phyloP scores from a whole-genome alignment of 768 basidiomycete species.

The Boletus vermiculosoides region DNA sequence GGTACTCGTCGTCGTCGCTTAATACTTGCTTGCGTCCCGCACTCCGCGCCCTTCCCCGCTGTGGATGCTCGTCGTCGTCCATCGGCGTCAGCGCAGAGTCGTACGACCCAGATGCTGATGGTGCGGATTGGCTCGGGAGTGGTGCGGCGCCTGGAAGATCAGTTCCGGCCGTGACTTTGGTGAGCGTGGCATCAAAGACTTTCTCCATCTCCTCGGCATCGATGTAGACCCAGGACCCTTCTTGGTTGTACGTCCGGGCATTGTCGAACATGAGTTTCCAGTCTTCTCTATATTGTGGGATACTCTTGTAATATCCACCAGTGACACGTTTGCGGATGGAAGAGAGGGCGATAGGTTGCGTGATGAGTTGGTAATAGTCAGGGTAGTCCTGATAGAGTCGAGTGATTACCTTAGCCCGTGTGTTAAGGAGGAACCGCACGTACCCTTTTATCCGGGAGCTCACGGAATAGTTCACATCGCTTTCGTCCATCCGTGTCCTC shows the following conservation, averaged over 20 bases:
- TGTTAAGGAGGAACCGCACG: constrained; percentile 16
- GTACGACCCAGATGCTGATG: constrained; percentile 45
- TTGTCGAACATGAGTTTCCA: constrained; percentile 93
- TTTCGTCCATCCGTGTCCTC: constrained; percentile 73
- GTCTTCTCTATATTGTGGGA: constrained; percentile 70
- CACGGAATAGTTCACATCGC: constrained; percentile 84
- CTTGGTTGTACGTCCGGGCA: constrained; percentile 90
- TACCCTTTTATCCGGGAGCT: constrained; percentile 78
- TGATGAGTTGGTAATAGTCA: constrained; percentile 90
- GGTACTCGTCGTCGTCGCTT: constrained; percentile 63
- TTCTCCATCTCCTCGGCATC: constrained; percentile 96
- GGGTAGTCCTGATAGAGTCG: constrained; percentile 67
- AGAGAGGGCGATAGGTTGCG: constrained; percentile 82
- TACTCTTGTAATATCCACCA: constrained; percentile 67
- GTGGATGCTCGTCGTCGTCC: constrained; percentile 75
- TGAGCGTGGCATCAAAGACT: constrained; percentile 72
- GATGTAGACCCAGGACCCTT: constrained; percentile 92
- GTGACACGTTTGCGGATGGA: constrained; percentile 77
- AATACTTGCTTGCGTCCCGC: constrained; percentile 68
- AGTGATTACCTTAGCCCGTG: constrained; percentile 12
- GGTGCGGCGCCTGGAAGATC: constrained; percentile 73
- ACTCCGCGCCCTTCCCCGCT: constrained; percentile 55
- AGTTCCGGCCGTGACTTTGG: constrained; percentile 59
- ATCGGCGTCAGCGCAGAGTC: constrained; percentile 75
- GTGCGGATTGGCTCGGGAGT: constrained; percentile 26